Base-by-base conservation (phyloP, 129 eudicot species). In the Flaveria robusta region DNA sequence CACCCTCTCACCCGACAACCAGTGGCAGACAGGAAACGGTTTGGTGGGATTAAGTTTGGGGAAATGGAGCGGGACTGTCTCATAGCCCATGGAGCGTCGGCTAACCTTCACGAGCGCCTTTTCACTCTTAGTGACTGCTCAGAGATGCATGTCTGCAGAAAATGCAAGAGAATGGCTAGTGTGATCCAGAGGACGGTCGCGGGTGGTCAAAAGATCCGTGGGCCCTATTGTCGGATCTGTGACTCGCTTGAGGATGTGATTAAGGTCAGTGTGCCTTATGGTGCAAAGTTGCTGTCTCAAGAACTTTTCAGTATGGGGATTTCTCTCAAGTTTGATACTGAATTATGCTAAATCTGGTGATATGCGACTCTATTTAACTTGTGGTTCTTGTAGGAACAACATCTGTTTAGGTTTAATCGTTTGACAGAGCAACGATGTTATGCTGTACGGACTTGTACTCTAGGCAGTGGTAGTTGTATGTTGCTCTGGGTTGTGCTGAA, bases 1-100 rank as follows among this genome's bases (percentile, higher is more conserved):
- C 95, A 93, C 64, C 98, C 97, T 3, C 87, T 90, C n/a, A 92
- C 98, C 26, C 81, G 95, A 8, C 98, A 92, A 82, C 98, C 98
- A n/a, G 98, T 90, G 68, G 95, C 90, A 14, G 98, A 90, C 83
- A 60, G 95, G 82, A 90, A 93, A 71, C 83, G 97, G 2, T 90
- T 93, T 10, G 98, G 98, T 20, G 98, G 95, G 13, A 83, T 90
- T 70, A 90, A 93, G 52, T 90, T 93, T 14, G 98, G 95, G 5
- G 92, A 88, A 76, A 90, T 90, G 97, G 97, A 88, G 58, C 82
- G 98, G 0, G 97, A 93, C 76, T 93, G 98, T 27, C 87, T 90
- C 19, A 90, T 90, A 15, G 92, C 97, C 46, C 98, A 90, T 67
- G 97, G 98, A 41, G 98, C 97, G 7, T 83, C 95, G 4, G 90